Conservation (phyloP, 2,329 filamentous ascomycete genomes). For the Grosmannia serpens region DNA sequence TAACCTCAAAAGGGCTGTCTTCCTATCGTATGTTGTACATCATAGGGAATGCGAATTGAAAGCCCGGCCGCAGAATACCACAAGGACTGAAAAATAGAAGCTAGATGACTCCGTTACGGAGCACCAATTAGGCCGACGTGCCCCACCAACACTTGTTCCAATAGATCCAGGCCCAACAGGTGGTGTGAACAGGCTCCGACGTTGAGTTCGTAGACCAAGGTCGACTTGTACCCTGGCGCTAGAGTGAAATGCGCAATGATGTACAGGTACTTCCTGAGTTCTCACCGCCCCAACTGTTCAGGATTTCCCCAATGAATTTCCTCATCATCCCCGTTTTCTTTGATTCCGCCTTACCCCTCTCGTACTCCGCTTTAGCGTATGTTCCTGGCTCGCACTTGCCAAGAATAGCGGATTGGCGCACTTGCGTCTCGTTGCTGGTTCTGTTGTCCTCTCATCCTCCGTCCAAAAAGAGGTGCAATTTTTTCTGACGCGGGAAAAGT, state of each 20-base stretch:
- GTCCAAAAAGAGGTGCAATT: background rate
- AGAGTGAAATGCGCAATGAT: slow-evolving; percentile 1
- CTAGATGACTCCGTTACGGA: background rate
- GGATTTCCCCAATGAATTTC: slow-evolving; percentile 19
- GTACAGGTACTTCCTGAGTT: slow-evolving; percentile 19
- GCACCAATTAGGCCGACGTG: background rate
- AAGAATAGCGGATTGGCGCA: background rate
- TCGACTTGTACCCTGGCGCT: background rate
- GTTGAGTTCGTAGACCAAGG: background rate
- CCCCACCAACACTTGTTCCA: background rate
- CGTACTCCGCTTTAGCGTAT: background rate
- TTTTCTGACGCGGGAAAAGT: background rate
- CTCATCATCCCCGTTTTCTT: background rate
- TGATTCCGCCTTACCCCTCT: slow-evolving; percentile 3
- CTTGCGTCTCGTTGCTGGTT: background rate
- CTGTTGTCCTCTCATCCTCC: background rate
- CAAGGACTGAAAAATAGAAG: background rate
- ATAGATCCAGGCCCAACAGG: background rate
- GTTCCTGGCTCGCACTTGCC: background rate
- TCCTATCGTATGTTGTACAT: background rate
- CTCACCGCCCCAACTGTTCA: slow-evolving; percentile 16
- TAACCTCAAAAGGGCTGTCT: background rate
- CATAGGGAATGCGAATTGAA: background rate
- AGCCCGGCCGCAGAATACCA: background rate
- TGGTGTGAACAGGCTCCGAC: background rate